Evolutionary conservation across 257 asterid genomes (phyloP).

Genomic region (Nicotiana tabacum): DNA sequence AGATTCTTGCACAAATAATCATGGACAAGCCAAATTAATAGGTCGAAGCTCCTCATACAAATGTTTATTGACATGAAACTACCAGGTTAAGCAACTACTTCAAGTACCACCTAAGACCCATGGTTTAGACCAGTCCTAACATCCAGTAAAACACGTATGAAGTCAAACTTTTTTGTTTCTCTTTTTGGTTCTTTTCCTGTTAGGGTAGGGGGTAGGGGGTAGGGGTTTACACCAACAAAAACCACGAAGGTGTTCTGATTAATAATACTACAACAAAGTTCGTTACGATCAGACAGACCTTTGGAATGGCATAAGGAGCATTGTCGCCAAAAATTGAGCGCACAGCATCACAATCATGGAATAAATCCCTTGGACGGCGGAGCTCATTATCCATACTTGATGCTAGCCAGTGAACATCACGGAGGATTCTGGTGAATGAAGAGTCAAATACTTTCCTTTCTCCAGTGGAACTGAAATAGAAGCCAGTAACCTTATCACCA

Average conservation of each 20-base stretch:
- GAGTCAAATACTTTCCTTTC: constrained; percentile 48
- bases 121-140: background rate
- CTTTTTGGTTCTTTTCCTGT: background rate
- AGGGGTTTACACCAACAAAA: background rate
- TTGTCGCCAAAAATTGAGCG: constrained; percentile 61
- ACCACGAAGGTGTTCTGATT: background rate
- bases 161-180: background rate
- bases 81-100: background rate
- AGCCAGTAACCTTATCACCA: constrained; percentile 53
- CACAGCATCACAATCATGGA: constrained; percentile 71
- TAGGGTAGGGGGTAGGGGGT: background rate
- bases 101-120: background rate
- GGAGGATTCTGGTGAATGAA: constrained; percentile 48
- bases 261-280: background rate
- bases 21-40: constrained; percentile 4
- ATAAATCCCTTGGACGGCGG: constrained; percentile 64
- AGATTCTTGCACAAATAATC: background rate
- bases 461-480: constrained; percentile 40
- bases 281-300: constrained; percentile 45
- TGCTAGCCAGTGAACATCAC: constrained; percentile 57
- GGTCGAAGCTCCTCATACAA: background rate
- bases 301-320: constrained; percentile 76
- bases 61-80: constrained; percentile 3
- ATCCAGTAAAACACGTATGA: background rate
- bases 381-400: constrained; percentile 53